Base-by-base conservation (phyloP, 345 rosid genomes). In the Citrus hindsii region DNA sequence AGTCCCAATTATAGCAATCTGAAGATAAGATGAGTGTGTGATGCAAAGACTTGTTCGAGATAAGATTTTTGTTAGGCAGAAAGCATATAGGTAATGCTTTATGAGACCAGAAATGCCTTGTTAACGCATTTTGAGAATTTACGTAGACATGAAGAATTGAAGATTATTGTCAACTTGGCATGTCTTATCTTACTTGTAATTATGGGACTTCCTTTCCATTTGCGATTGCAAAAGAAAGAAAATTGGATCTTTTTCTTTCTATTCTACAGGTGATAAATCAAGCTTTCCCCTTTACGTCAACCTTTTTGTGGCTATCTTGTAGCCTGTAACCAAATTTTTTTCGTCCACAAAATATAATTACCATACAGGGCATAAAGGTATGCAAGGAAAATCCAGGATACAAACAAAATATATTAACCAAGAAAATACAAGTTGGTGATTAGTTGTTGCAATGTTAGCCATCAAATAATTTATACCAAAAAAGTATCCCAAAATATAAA, bases 91-190 rank as follows among this genome's bases (percentile, higher is more conserved):
- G 73, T 67, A 66, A 35, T 67, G 86, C 75, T 75, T 80, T 35
- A 63, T 5, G 73, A 38, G 80, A 78, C 78, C 73, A 53, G 46
- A 38, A 48, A 61, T 71, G 76, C 14, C n/a, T 7, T 24, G 18
- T 40, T 9, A 19, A 59, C 75, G 9, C 69, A 46, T 56, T 74
- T 35, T 53, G 69, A 66, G 24, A 74, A 61, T 74, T 76, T 61
- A 35, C 79, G 67, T 76, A 55, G 71, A 61, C 61, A 70, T 40
- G 33, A 76, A 81, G 82, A 85, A 71, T 73, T 40, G 27, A 76
- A 81, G 82, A 82, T 77, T 73, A 67, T 66, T 73, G 67, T 56
- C 76, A 69, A 73, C 56, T 27, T 72, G 73, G 48, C 76, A 75
- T 37, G 74, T 78, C 82, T 77, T 53, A 42, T 80, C 83, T 66